Evolutionary conservation across 495 filamentous ascomycete species (phyloP).

Genomic region (Lophium mytilinum): DNA sequence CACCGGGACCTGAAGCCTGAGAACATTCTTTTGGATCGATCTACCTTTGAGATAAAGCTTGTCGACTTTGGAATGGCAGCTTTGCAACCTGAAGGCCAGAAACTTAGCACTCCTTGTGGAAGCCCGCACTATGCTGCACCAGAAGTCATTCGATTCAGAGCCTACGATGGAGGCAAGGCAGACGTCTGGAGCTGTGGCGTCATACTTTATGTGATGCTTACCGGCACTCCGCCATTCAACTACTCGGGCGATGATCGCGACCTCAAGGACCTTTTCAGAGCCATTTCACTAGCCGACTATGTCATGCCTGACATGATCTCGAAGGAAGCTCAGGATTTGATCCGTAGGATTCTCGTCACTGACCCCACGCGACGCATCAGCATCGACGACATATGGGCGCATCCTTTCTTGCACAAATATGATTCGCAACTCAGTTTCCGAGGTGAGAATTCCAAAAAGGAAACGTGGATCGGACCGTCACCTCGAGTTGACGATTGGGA

Average conservation of each 20-base stretch:
- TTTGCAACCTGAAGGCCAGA: slow-evolving; percentile 67
- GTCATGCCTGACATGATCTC: slow-evolving; percentile 60
- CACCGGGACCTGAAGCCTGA: slow-evolving; percentile 96
- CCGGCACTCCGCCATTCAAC: slow-evolving; percentile 69
- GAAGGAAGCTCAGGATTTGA: slow-evolving; percentile 67
- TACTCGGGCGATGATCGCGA: slow-evolving; percentile 49
- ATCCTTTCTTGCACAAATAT: slow-evolving; percentile 75
- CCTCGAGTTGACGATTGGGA: slow-evolving; percentile 47
- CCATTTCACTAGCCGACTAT: slow-evolving; percentile 65
- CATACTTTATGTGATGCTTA: slow-evolving; percentile 76
- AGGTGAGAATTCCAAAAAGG: slow-evolving; percentile 35
- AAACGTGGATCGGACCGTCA: slow-evolving; percentile 46
- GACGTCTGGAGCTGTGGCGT: slow-evolving; percentile 96
- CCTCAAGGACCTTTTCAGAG: slow-evolving; percentile 48
- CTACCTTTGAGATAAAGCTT: slow-evolving; percentile 66
- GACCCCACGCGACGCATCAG: slow-evolving; percentile 68
- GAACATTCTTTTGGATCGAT: slow-evolving; percentile 76
- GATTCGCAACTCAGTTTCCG: slow-evolving; percentile 37
- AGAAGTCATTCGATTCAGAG: slow-evolving; percentile 63
- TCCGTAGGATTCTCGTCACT: slow-evolving; percentile 62
- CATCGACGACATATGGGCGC: slow-evolving; percentile 71
- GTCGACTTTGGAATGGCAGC: slow-evolving; percentile 98
- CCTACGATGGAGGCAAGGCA: slow-evolving; percentile 73
- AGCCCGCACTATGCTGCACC: slow-evolving; percentile 95
- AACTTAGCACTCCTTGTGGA: slow-evolving; percentile 81